A percentile compares a stretch with the other conserved stretches of the same genome.
Evolutionary conservation across 2,329 filamentous ascomycete species (phyloP).

Genomic region (Penicillium sp.): DNA sequence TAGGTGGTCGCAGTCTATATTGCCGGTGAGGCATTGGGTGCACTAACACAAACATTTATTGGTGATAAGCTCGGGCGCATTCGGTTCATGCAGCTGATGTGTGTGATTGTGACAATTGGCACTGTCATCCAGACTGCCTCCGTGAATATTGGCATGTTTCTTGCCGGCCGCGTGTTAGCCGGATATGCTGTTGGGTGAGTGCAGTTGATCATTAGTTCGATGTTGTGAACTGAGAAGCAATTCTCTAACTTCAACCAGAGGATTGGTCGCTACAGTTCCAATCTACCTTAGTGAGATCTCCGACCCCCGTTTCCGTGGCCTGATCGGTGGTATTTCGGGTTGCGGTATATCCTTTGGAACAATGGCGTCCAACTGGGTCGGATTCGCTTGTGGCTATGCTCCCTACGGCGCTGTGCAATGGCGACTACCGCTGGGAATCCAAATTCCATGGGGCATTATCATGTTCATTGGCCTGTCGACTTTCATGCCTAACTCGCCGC

Average conservation of each 20-base stretch:
- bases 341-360: constrained; percentile 58
- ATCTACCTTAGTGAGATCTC: constrained; percentile 60
- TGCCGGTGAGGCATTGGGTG: constrained; percentile 59
- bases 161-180: constrained; percentile 51
- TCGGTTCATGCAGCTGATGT: constrained; percentile 57
- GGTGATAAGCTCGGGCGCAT: constrained; percentile 57
- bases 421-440: constrained; percentile 56
- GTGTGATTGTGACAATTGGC: constrained; percentile 57
- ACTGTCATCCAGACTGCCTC: constrained; percentile 56
- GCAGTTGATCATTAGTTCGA: not conserved
- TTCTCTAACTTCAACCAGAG: constrained; percentile 30
- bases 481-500: constrained; percentile 59
- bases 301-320: constrained; percentile 49
- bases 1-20: constrained; percentile 61
- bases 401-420: constrained; percentile 56
- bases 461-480: constrained; percentile 56
- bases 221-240: not conserved
- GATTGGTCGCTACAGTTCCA: constrained; percentile 54
- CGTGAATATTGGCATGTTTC: constrained; percentile 57
- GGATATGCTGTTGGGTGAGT: constrained; percentile 50
- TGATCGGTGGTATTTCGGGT: constrained; percentile 57
- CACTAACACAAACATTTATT: constrained; percentile 54
- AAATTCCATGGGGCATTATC: constrained; percentile 58
- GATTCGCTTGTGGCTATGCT: constrained; percentile 56
- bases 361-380: constrained; percentile 60